Evolutionary conservation across 306 rosid genomes (phyloP), one percentile per base, ranked within the genome.

Genomic region (Casuarina cunninghamiana): DNA sequence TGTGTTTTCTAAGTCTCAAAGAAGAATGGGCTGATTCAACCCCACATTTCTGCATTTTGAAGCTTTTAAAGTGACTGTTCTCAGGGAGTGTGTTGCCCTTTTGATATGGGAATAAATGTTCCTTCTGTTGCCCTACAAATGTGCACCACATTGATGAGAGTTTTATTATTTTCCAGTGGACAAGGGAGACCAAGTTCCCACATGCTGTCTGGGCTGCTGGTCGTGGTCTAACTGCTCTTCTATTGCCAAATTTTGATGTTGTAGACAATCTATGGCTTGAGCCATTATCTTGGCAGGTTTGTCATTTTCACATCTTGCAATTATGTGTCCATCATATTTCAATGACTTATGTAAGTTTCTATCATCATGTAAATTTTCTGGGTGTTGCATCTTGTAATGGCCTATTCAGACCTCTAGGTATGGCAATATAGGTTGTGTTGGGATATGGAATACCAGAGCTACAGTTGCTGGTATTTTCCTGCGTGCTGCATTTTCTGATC

Each of bases 141-240:
- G 13, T 11, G 17, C 71, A 72, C 26, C 80, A 37, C 48, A 58
- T 73, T 81, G 61, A 26, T 43, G 45, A 13, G 62, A 42, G 62
- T 50, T 86, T 79, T 69, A 57, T 78, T 78, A 62, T 86, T 80
- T 77, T 74, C 73, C 82, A 94, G 98, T 94, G 98, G 98, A 92
- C 96, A 3, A 88, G 80, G 86, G 93, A 92, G 82, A 85, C 91
- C 74, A 94, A 94, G 83, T 89, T 87, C 75, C 98, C 97, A 61
- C 98, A 94, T 88, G 98, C 97, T 82, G 91, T 94, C 67, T 94
- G 98, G 98, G 95, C 97, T 62, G 98, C 98, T 77, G 98, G 98
- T 50, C 98, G 98, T 62, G 90, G 90, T 81, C 90, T 94, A 69
- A 87, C 91, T 82, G 95, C 97, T 80, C 88, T 85, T 82, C 85